These are phyloP conservation scores for Lactifluus subvellereus DNA, from an alignment of 768 basidiomycete species.

Conservation along the genomic window DNA sequence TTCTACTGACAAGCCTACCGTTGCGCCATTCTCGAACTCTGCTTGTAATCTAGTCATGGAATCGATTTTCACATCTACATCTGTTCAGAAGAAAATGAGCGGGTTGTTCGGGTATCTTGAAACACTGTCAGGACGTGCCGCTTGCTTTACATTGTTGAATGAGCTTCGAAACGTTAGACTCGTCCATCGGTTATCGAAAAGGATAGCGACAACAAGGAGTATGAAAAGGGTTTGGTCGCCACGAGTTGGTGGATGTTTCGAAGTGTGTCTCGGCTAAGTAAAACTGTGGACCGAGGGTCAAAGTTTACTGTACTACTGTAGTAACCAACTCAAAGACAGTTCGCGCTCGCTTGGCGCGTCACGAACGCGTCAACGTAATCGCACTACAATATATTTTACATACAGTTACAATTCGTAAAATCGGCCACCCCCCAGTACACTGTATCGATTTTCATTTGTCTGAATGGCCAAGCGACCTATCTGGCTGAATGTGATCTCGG, in stretches of 20 bases:
- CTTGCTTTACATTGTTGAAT: constrained; percentile 31
- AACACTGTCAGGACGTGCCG: constrained; percentile 25
- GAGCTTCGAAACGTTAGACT: constrained; percentile 29
- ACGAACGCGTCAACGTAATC: constrained; percentile 10
- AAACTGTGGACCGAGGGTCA: neutral
- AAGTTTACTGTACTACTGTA: neutral
- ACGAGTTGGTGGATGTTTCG: neutral
- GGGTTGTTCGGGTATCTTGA: neutral
- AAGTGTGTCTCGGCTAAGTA: constrained; percentile 5
- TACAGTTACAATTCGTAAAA: neutral
- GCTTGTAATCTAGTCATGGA: constrained; percentile 72
- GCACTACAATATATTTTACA: neutral
- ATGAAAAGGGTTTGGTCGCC: constrained; percentile 1
- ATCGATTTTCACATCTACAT: constrained; percentile 76
- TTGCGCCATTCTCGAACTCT: constrained; percentile 62
- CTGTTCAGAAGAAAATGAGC: constrained; percentile 34
- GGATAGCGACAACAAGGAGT: neutral
- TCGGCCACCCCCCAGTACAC: neutral
- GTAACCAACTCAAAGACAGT: neutral
- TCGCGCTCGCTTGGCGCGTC: constrained; percentile 6
- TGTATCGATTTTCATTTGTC: constrained; percentile 40
- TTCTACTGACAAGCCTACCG: constrained; percentile 42
- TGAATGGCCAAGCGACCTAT: constrained; percentile 80
- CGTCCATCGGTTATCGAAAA: constrained; percentile 26
- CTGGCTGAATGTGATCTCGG: constrained; percentile 77